Evolutionary conservation across 2,329 filamentous ascomycete genomes (phyloP).

Genomic region (Sporothrix curviconia): DNA sequence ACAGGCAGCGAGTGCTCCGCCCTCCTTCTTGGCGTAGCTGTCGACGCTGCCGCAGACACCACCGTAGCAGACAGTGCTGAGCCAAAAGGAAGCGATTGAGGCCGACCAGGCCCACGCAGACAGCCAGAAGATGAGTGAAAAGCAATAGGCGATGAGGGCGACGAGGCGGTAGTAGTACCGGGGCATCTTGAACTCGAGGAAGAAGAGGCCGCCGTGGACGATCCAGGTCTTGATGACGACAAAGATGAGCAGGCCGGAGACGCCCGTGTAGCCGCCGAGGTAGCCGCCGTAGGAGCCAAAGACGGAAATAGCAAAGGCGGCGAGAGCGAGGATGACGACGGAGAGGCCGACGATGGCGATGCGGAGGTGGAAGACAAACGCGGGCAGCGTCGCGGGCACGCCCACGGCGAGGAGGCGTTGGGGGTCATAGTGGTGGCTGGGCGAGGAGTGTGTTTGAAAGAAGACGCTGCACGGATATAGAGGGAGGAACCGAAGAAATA

Average conservation of each 20-base stretch:
- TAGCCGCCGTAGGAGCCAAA: constrained; percentile 22
- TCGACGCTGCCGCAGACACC: constrained; percentile 22
- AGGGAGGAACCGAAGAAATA: background rate
- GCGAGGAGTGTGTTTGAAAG: background rate
- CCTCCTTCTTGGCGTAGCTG: constrained; percentile 21
- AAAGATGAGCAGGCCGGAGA: constrained; percentile 40
- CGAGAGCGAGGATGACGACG: constrained; percentile 33
- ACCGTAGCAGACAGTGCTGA: constrained; percentile 31
- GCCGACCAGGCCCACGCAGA: constrained; percentile 19
- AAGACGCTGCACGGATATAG: background rate
- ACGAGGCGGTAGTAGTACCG: constrained; percentile 34
- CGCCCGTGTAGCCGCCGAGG: constrained; percentile 25
- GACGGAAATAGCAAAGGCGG: constrained; percentile 35
- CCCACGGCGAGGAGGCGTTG: constrained; percentile 30
- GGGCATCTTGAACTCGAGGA: constrained; percentile 31
- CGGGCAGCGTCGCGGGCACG: constrained; percentile 30
- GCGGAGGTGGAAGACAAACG: constrained; percentile 33
- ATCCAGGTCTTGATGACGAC: constrained; percentile 36
- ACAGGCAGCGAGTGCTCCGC: constrained; percentile 32
- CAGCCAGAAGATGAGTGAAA: constrained; percentile 35
- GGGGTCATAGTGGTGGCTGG: background rate
- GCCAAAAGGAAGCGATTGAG: constrained; percentile 24
- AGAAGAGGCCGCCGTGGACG: constrained; percentile 33
- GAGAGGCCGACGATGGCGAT: constrained; percentile 34
- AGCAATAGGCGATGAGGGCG: constrained; percentile 30